Conservation (phyloP, 1,284 basidiomycete genomes). For the Puccinia triticina region DNA sequence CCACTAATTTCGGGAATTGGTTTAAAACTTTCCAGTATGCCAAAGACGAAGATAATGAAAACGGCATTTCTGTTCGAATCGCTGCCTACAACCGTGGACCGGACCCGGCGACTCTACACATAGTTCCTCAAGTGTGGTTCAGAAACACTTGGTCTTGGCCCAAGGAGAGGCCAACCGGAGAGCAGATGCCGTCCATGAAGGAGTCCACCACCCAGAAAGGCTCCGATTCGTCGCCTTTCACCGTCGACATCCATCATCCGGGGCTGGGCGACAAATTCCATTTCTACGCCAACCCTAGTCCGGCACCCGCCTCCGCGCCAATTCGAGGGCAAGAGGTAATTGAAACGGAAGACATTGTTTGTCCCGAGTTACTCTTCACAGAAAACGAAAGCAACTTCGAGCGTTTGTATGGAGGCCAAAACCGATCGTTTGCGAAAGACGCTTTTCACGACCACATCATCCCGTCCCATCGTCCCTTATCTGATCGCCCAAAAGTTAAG, state of each 20-base stretch:
- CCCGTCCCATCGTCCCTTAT: slow-evolving; percentile 72
- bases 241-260: slow-evolving; percentile 69
- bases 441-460: slow-evolving; percentile 99
- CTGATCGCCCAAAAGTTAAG: slow-evolving; percentile 50
- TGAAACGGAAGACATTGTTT: slow-evolving; percentile 70
- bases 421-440: slow-evolving; percentile 88
- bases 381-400: slow-evolving; percentile 97
- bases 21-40: slow-evolving; percentile 71
- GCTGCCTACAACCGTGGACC: slow-evolving; percentile 96
- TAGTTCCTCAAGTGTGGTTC: slow-evolving; percentile 95
- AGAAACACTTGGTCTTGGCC: slow-evolving; percentile 98
- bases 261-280: slow-evolving; percentile 65
- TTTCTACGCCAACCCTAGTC: slow-evolving; percentile 87
- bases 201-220: slow-evolving; percentile 65
- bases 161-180: slow-evolving; percentile 74
- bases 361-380: slow-evolving; percentile 84
- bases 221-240: slow-evolving; percentile 71
- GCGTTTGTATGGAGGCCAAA: slow-evolving; percentile 83
- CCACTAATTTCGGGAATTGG: slow-evolving; percentile 1
- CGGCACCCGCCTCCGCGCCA: slow-evolving; percentile 76
- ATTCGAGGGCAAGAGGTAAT: slow-evolving; percentile 67
- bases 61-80: slow-evolving; percentile 87
- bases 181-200: slow-evolving; percentile 66
- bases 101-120: slow-evolving; percentile 89
- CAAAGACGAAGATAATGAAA: slow-evolving; percentile 88